These are phyloP conservation scores for Fusarium veterinarium DNA, from an alignment of 2,329 filamentous ascomycete genomes.

Conservation along the genomic window DNA sequence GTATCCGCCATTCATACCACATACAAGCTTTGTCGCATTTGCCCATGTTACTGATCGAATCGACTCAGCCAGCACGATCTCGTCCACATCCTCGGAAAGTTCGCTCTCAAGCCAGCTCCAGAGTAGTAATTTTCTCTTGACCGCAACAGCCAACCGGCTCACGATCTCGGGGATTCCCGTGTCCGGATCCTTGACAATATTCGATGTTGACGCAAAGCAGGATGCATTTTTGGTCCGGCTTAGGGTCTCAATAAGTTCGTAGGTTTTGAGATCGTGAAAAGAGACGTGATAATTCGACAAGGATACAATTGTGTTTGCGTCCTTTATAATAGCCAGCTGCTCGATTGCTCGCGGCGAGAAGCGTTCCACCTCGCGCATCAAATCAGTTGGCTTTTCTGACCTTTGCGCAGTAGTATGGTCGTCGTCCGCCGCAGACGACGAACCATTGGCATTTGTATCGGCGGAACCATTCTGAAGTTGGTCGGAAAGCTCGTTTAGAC, in stretches of 20 bases:
- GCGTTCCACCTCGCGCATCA: conserved; percentile 91
- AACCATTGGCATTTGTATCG: conserved; percentile 43
- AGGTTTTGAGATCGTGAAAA: conserved; percentile 88
- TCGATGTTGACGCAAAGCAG: conserved; percentile 92
- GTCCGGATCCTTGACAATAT: conserved; percentile 88
- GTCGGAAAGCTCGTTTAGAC: conserved; percentile 76
- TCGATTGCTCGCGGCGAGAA: conserved; percentile 92
- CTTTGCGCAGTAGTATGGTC: conserved; percentile 46
- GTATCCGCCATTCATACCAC: conserved; percentile 91
- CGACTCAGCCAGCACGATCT: conserved; percentile 83
- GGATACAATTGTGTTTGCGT: conserved; percentile 90
- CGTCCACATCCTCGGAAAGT: conserved; percentile 76
- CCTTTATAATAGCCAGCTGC: conserved; percentile 95
- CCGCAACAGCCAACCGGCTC: conserved; percentile 88
- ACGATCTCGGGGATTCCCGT: conserved; percentile 94
- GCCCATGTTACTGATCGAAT: conserved; percentile 94
- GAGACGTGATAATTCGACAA: conserved; percentile 91
- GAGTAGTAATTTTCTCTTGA: conserved; percentile 87
- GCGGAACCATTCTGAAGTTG: conserved; percentile 51
- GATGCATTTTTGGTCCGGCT: conserved; percentile 87
- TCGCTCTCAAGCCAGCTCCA: conserved; percentile 99
- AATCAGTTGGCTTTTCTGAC: conserved; percentile 74
- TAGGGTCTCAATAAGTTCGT: conserved; percentile 82
- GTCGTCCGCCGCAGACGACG: conserved; percentile 47
- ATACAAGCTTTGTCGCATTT: conserved; percentile 85